A percentile compares a stretch with the other conserved stretches of the same genome.
Evolutionary conservation across 768 basidiomycete species (phyloP).

Genomic region (Tylopilus sp.): DNA sequence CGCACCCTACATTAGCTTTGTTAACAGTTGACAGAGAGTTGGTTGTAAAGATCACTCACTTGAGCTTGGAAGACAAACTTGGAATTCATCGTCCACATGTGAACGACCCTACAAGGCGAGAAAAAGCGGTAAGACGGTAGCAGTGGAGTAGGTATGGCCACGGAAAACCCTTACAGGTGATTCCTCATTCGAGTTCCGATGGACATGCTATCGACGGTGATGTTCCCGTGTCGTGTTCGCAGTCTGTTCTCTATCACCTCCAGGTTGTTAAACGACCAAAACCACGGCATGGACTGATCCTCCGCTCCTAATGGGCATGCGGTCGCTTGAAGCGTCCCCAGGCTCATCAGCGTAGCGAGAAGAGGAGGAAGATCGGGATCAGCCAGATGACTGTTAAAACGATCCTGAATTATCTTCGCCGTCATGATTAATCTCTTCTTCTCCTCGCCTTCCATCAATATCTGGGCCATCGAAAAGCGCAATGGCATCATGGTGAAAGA

Average conservation of each 20-base stretch:
- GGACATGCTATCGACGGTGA: no score
- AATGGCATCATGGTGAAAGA: conserved; percentile 11
- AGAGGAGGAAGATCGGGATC: conserved; percentile 17
- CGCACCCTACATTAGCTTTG: conserved; percentile 7
- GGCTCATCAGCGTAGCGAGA: background rate
- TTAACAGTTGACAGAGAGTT: background rate
- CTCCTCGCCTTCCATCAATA: conserved; percentile 6
- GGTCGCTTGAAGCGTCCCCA: no score
- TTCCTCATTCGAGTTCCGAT: no score
- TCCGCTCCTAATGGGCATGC: no score
- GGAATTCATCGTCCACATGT: conserved; percentile 20
- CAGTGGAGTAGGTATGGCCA: no score
- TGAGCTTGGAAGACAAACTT: conserved; percentile 12
- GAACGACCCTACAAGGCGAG: no score
- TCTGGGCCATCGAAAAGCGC: conserved; percentile 15
- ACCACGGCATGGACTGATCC: no score
- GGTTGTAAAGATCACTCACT: background rate
- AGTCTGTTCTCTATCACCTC: no score
- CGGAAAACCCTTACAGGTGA: no score
- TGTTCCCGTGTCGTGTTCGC: no score
- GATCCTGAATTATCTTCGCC: conserved; percentile 9
- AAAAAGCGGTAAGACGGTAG: no score
- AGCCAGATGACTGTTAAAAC: conserved; percentile 6
- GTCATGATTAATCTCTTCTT: conserved; percentile 13
- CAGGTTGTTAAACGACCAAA: no score